Evolutionary conservation across 257 asterid species (phyloP).

Genomic region (Solanum okadae): DNA sequence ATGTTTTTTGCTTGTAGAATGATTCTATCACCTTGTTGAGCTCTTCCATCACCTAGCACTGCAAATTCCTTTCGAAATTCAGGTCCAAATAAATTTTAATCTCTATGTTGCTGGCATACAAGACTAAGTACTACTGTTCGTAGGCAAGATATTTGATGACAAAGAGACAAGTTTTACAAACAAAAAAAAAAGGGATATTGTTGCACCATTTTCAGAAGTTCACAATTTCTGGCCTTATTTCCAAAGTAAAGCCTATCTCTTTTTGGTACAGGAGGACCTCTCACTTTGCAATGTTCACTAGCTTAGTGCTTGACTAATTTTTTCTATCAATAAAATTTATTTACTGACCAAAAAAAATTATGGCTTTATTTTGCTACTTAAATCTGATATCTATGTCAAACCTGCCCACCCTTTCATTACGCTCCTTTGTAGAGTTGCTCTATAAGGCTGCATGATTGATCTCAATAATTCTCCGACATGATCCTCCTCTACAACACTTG

Average conservation of each 20-base stretch:
- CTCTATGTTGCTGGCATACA: not conserved
- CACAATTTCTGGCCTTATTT: not conserved
- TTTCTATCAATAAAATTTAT: not conserved
- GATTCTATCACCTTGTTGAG: not conserved
- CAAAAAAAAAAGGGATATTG: not conserved
- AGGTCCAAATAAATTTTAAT: not conserved
- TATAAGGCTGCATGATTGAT: not conserved
- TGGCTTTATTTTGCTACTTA: not conserved
- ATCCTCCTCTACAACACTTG: not conserved
- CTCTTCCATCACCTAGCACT: slow-evolving; percentile 1
- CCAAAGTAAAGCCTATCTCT: not conserved
- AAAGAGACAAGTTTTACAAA: not conserved
- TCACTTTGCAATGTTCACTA: not conserved
- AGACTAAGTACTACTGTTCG: not conserved
- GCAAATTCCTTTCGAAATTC: not conserved
- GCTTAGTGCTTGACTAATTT: not conserved
- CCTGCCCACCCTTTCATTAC: not conserved
- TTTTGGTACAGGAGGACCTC: not conserved
- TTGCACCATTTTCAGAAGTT: not conserved
- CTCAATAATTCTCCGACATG: not conserved
- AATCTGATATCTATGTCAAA: not conserved
- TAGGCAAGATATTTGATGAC: not conserved
- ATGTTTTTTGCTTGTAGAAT: not conserved
- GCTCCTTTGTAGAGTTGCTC: not conserved
- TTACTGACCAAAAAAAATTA: not conserved